Percentiles rank a stretch among this genome's conserved stretches.
Conservation (phyloP, 805 yeast species). For the Zygoascus tannicola region DNA sequence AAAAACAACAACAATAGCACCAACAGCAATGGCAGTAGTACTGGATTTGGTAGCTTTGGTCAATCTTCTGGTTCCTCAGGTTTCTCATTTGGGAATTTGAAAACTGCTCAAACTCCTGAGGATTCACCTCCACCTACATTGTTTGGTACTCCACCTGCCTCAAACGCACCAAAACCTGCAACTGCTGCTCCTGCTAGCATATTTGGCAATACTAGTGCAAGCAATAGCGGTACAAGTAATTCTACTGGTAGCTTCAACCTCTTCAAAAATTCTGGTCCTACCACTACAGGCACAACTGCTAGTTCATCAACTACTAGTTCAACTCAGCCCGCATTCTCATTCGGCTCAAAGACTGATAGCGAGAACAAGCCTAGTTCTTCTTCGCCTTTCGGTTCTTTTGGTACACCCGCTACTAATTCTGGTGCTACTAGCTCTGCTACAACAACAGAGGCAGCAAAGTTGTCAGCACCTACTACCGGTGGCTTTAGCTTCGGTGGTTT, state of each 20-base stretch:
- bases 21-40: neutral
- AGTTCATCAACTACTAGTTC: neutral
- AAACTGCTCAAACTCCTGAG: neutral
- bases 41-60: no score
- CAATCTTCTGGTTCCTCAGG: no score
- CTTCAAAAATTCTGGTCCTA: neutral
- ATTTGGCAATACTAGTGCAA: neutral
- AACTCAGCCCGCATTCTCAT: slow-evolving; percentile 7
- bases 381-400: neutral
- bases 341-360: slow-evolving; percentile 14
- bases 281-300: slow-evolving; percentile 1
- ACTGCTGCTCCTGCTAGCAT: neutral
- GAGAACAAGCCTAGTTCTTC: neutral
- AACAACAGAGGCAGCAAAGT: slow-evolving; percentile 6
- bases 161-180: slow-evolving; percentile 2
- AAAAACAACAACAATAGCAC: neutral
- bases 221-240: slow-evolving; percentile 3
- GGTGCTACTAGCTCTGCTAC: slow-evolving; percentile 5
- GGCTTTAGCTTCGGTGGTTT: slow-evolving; percentile 3
- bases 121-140: neutral
- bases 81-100: no score
- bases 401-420: neutral
- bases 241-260: slow-evolving; percentile 8
- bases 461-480: slow-evolving; percentile 6
- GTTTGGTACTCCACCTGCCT: slow-evolving; percentile 3